Conservation (phyloP, 2,329 filamentous ascomycete species). For the Cordyceps farinosa region DNA sequence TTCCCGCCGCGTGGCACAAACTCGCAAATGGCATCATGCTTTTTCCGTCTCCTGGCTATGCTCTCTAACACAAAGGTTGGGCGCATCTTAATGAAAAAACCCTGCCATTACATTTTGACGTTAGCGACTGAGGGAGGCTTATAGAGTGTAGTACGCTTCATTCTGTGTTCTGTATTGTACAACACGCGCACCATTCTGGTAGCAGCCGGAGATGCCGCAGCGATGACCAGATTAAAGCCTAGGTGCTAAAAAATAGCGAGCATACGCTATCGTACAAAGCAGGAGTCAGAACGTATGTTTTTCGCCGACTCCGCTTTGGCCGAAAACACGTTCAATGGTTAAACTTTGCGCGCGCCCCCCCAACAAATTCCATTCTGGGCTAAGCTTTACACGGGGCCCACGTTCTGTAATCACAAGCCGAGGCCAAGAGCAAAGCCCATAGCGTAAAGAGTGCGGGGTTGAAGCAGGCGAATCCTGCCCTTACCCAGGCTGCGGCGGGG, state of each 20-base stretch:
- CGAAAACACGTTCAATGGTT: too few species aligned
- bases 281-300: background rate
- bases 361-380: background rate
- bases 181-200: too few species aligned
- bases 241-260: background rate
- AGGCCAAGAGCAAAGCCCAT: background rate
- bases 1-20: too few species aligned
- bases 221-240: background rate
- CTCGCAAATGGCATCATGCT: too few species aligned
- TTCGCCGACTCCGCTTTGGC: constrained; percentile 3
- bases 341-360: background rate
- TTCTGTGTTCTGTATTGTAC: too few species aligned
- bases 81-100: too few species aligned
- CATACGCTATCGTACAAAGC: background rate
- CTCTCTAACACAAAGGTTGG: too few species aligned
- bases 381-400: background rate
- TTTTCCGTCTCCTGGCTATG: too few species aligned
- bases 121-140: too few species aligned
- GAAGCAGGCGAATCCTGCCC: background rate
- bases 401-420: background rate
- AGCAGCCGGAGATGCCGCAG: background rate
- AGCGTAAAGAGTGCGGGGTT: constrained; percentile 5
- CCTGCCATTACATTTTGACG: too few species aligned
- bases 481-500: constrained; percentile 10
- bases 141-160: too few species aligned